Percentiles rank a stretch among this genome's conserved stretches.
These are phyloP conservation scores for Trametes sp. DNA, from an alignment of 1,284 basidiomycete genomes.

Conservation along the genomic window DNA sequence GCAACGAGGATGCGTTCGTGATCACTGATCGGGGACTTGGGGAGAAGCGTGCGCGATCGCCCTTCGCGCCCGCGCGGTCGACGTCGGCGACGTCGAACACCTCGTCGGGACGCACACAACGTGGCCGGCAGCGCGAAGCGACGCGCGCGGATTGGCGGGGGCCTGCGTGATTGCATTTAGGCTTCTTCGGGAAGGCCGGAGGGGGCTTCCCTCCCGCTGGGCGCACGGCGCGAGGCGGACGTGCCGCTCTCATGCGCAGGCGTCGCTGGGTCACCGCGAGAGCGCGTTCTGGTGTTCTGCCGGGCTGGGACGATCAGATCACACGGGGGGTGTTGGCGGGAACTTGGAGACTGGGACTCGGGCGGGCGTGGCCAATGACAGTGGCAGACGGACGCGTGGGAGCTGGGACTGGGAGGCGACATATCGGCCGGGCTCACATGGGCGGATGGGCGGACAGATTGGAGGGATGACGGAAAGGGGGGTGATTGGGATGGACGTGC, in stretches of 20 bases:
- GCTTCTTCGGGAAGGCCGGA: conserved; percentile 5
- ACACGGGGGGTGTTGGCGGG: conserved; percentile 7
- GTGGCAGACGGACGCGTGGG: not conserved
- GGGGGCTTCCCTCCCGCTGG: not conserved
- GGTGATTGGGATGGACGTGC: not conserved
- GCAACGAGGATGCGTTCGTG: no score
- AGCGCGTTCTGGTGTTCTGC: not conserved
- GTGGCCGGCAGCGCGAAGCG: conserved; percentile 3
- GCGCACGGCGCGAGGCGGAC: no score
- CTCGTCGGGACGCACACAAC: not conserved
- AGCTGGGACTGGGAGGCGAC: not conserved
- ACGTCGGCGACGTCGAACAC: no score
- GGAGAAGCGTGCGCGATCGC: not conserved
- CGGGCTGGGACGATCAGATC: conserved; percentile 19
- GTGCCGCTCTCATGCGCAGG: no score
- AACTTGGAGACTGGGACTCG: no score
- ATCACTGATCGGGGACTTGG: conserved; percentile 12
- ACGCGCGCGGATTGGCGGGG: conserved; percentile 15
- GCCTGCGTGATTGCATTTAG: conserved; percentile 16
- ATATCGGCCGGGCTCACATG: conserved; percentile 12
- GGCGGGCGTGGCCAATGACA: not conserved
- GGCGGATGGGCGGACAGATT: not conserved
- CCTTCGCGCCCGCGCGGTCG: not conserved
- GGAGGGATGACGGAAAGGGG: not conserved
- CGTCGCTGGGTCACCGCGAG: not conserved